Percentiles rank a stretch among this genome's conserved stretches.
Conservation (phyloP, 345 rosid genomes). For the Euphorbia tirucalli region DNA sequence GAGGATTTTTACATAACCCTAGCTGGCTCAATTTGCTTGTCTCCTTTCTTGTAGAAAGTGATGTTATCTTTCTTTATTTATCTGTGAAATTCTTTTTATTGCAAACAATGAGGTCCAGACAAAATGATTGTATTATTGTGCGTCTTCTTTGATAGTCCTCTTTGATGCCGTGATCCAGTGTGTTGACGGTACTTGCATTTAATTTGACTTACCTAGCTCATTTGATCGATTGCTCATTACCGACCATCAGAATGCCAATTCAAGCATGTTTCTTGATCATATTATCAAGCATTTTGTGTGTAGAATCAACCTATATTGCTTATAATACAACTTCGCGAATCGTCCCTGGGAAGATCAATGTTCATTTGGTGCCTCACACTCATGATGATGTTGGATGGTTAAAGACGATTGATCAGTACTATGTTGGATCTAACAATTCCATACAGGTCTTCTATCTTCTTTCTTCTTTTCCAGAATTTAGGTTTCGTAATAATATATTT, state of each 20-base stretch:
- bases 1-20: too few species aligned
- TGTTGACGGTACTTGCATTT: background rate
- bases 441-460: slow-evolving; percentile 37
- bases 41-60: background rate
- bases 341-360: slow-evolving; percentile 50
- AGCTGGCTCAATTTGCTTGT: background rate
- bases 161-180: background rate
- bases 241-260: slow-evolving; percentile 27
- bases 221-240: background rate
- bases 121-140: background rate
- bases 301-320: slow-evolving; percentile 40
- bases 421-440: slow-evolving; percentile 58
- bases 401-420: slow-evolving; percentile 58
- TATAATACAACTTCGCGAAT: slow-evolving; percentile 40
- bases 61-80: background rate
- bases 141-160: background rate
- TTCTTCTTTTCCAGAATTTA: background rate
- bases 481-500: background rate
- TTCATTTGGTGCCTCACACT: slow-evolving; percentile 55
- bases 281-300: slow-evolving; percentile 17
- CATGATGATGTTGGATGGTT: slow-evolving; percentile 67
- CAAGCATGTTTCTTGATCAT: slow-evolving; percentile 21
- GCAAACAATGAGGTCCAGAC: slow-evolving; percentile 10
- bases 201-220: background rate
- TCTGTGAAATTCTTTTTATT: background rate